These are phyloP conservation scores for Populus tremula DNA, from an alignment of 345 rosid genomes.

Conservation along the genomic window DNA sequence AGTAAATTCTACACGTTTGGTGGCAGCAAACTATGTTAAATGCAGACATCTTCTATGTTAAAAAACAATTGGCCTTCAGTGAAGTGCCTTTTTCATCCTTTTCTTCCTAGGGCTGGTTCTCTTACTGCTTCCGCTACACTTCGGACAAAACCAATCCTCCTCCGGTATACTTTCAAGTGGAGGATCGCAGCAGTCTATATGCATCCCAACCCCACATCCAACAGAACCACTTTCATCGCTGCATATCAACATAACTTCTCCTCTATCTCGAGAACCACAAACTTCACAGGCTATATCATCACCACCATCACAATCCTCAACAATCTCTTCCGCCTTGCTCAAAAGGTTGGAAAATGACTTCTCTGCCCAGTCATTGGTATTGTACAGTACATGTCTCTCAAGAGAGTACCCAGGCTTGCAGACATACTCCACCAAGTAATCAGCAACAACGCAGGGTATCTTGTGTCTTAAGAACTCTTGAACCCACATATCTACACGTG, in stretches of 20 bases:
- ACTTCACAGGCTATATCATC: slow-evolving; percentile 43
- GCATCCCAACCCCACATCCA: slow-evolving; percentile 63
- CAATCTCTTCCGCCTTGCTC: slow-evolving; percentile 42
- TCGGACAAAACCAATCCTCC: slow-evolving; percentile 70
- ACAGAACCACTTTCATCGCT: slow-evolving; percentile 48
- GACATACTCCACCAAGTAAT: slow-evolving; percentile 90
- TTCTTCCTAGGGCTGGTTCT: slow-evolving; percentile 9
- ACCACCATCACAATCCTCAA: neutral
- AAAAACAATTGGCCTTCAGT: neutral
- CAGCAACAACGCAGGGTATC: slow-evolving; percentile 78
- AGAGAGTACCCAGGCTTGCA: slow-evolving; percentile 90
- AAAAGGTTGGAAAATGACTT: slow-evolving; percentile 50
- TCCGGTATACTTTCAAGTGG: slow-evolving; percentile 52
- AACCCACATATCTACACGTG: slow-evolving; percentile 68
- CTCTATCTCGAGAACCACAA: slow-evolving; percentile 50
- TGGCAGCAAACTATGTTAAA: neutral
- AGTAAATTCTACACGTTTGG: slow-evolving; percentile 4
- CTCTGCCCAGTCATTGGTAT: slow-evolving; percentile 75
- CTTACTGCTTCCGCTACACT: slow-evolving; percentile 26
- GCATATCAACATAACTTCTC: slow-evolving; percentile 67
- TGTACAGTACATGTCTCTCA: slow-evolving; percentile 72
- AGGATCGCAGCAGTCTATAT: slow-evolving; percentile 69
- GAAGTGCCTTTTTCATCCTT: slow-evolving; percentile 19
- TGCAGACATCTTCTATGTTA: neutral
- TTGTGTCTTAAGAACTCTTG: slow-evolving; percentile 79